Evolutionary conservation across 108 stramenopile species (phyloP).

Genomic region (Nitzschia putrida): DNA sequence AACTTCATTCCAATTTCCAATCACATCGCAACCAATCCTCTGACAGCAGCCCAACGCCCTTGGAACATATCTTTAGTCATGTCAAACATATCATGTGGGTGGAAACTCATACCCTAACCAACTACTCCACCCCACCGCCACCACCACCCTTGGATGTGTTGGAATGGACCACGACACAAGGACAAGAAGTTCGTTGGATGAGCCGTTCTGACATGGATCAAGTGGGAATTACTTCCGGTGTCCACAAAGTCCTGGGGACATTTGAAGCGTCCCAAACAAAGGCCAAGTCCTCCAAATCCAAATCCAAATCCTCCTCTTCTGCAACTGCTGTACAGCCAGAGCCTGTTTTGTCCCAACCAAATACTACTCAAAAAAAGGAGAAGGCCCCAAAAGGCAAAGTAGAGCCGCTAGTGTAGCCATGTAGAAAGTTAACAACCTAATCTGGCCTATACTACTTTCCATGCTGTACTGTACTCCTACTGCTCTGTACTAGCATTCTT

Average conservation of each 20-base stretch:
- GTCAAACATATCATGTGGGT: slow-evolving; percentile 77
- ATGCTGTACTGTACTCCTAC: no score
- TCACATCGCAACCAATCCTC: neutral
- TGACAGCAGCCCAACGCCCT: slow-evolving; percentile 20
- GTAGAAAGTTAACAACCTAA: no score
- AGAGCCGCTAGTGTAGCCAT: no score
- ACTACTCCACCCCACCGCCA: neutral
- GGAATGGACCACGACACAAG: slow-evolving; percentile 48
- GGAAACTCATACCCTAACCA: slow-evolving; percentile 38
- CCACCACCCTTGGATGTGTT: slow-evolving; percentile 1
- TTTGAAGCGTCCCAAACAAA: slow-evolving; percentile 2
- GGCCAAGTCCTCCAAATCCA: no score
- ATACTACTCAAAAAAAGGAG: neutral
- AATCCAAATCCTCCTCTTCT: no score
- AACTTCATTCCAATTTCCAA: neutral
- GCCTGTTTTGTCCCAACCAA: no score
- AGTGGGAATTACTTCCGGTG: slow-evolving; percentile 82
- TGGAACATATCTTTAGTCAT: slow-evolving; percentile 85
- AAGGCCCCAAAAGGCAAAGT: no score
- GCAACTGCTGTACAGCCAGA: no score
- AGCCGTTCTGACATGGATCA: slow-evolving; percentile 63
- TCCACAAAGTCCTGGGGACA: slow-evolving; percentile 70
- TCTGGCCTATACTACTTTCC: no score
- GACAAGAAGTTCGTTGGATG: slow-evolving; percentile 74
- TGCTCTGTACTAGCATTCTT: no score